Evolutionary conservation across 2,329 filamentous ascomycete species (phyloP).

Genomic region (Pestalotiopsis sp.): DNA sequence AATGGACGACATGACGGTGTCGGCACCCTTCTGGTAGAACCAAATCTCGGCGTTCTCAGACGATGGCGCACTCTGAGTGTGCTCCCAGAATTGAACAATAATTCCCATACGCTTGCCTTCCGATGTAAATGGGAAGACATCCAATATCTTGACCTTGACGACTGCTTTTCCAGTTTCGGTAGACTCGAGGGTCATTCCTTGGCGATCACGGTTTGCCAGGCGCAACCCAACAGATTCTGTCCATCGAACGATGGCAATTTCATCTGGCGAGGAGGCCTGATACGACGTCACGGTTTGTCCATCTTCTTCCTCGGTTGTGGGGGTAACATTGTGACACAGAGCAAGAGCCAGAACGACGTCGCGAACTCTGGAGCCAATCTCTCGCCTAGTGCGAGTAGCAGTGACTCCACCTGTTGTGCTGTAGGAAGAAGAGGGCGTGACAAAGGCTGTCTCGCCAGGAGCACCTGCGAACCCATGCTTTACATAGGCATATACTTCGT

Average conservation of each 20-base stretch:
- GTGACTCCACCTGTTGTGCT: constrained; percentile 60
- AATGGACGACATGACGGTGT: constrained; percentile 97
- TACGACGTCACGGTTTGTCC: constrained; percentile 81
- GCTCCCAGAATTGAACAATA: constrained; percentile 80
- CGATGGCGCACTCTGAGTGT: constrained; percentile 48
- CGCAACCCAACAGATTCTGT: constrained; percentile 90
- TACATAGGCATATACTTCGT: constrained; percentile 87
- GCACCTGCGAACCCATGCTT: constrained; percentile 73
- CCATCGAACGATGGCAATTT: constrained; percentile 97
- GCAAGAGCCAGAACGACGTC: constrained; percentile 92
- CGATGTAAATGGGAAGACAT: constrained; percentile 96
- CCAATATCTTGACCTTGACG: constrained; percentile 85
- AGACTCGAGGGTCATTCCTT: constrained; percentile 80
- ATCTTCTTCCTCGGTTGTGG: constrained; percentile 81
- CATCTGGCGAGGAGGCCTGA: constrained; percentile 95
- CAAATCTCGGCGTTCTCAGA: constrained; percentile 78
- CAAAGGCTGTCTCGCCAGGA: constrained; percentile 53
- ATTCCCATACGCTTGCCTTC: constrained; percentile 99
- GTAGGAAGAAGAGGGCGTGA: constrained; percentile 76
- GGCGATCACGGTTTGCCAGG: constrained; percentile 82
- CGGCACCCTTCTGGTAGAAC: constrained; percentile 98
- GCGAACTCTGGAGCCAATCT: constrained; percentile 90
- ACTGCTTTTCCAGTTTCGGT: constrained; percentile 73
- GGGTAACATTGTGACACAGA: constrained; percentile 96
- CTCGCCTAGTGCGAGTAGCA: constrained; percentile 82